Conservation (phyloP, 2,329 filamentous ascomycete species). For the Aureobasidium vineae region DNA sequence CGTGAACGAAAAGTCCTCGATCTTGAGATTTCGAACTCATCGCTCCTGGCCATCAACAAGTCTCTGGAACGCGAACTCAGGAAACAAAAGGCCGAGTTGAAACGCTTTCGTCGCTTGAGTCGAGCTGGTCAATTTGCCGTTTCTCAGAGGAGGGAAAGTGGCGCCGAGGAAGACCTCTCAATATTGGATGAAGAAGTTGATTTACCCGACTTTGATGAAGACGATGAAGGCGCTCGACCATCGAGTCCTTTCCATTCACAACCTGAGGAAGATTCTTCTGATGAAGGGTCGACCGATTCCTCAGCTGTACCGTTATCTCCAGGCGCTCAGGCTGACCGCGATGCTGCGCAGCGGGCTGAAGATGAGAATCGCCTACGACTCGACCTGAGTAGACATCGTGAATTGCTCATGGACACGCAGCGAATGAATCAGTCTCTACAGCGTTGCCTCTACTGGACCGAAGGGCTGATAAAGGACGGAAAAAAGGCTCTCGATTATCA, state of each 20-base stretch:
- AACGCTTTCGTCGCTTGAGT: constrained; percentile 81
- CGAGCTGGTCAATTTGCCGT: constrained; percentile 72
- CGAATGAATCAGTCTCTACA: constrained; percentile 95
- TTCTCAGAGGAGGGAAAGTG: constrained; percentile 1
- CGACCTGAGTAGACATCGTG: constrained; percentile 84
- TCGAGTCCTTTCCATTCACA: constrained; percentile 29
- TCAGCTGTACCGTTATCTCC: constrained; percentile 34
- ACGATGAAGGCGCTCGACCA: constrained; percentile 36
- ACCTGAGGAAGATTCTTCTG: constrained; percentile 30
- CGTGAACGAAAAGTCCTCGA: constrained; percentile 94
- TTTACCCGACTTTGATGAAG: constrained; percentile 38
- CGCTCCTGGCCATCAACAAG: constrained; percentile 89
- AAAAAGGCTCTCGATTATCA: constrained; percentile 82
- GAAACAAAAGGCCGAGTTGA: constrained; percentile 84
- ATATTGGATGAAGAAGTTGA: constrained; percentile 38
- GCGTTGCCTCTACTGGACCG: constrained; percentile 83
- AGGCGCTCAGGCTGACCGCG: constrained; percentile 43
- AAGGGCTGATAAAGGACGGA: constrained; percentile 84
- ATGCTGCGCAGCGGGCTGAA: constrained; percentile 58
- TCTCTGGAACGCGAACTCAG: constrained; percentile 87
- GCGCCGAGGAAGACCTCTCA: background rate
- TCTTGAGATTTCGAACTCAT: constrained; percentile 94
- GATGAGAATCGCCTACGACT: constrained; percentile 82
- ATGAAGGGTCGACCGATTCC: constrained; percentile 39
- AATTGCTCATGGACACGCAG: constrained; percentile 83